phyloP scores from a whole-genome alignment of 176 grass and related monocot genomes.

The Panicum miliaceum region DNA sequence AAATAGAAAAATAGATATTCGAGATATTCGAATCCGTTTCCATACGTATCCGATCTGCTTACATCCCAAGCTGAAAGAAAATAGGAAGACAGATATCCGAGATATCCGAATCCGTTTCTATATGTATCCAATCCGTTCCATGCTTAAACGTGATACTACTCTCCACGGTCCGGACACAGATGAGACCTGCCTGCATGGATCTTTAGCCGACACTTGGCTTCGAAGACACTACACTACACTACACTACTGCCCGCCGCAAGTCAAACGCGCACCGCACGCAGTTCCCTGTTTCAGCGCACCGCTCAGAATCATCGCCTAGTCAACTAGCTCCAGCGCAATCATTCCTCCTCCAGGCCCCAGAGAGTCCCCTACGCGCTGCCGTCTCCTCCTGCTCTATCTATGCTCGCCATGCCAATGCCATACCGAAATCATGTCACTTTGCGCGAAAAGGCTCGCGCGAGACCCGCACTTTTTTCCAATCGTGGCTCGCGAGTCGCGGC shows the following conservation, averaged over 20 bases:
- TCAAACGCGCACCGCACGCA: constrained; percentile 50
- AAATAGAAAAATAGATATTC: too few species aligned
- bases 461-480: background rate
- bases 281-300: background rate
- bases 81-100: too few species aligned
- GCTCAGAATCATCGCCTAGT: constrained; percentile 19
- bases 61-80: too few species aligned
- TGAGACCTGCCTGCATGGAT: background rate
- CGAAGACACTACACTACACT: constrained; percentile 10
- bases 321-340: constrained; percentile 42
- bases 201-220: constrained; percentile 31
- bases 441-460: constrained; percentile 15
- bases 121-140: too few species aligned
- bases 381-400: background rate
- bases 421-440: background rate
- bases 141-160: background rate
- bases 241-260: background rate
- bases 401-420: background rate
- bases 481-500: background rate
- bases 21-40: too few species aligned
- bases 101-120: too few species aligned
- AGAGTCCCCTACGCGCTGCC: background rate
- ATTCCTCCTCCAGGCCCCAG: background rate
- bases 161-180: background rate
- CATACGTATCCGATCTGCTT: too few species aligned